Conservation (phyloP, 768 basidiomycete species). For the Leccinellum luteum region DNA sequence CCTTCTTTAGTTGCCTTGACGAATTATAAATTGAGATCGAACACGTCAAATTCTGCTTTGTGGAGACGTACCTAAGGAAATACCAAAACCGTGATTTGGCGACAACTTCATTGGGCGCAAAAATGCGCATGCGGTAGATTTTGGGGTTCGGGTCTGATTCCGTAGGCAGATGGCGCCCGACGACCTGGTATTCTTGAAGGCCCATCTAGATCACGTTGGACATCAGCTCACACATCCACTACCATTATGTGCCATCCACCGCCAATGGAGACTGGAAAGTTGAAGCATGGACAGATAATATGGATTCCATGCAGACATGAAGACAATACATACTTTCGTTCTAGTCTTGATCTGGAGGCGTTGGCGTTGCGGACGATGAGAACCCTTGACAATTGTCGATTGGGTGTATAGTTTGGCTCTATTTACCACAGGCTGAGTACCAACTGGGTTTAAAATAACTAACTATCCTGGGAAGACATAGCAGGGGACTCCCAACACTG, state of each 20-base stretch:
- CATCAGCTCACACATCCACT: constrained; percentile 22
- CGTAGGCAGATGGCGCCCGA: constrained; percentile 96
- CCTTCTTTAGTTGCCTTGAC: constrained; percentile 90
- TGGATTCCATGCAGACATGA: neutral
- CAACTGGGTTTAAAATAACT: constrained; percentile 1
- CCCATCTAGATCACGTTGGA: constrained; percentile 52
- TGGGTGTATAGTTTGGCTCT: constrained; percentile 26
- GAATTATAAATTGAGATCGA: neutral
- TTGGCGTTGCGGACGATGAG: constrained; percentile 27
- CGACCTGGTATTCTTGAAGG: constrained; percentile 91
- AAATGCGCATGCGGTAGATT: constrained; percentile 99
- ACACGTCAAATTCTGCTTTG: neutral
- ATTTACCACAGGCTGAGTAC: constrained; percentile 19
- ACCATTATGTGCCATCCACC: constrained; percentile 32
- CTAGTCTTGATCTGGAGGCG: constrained; percentile 22
- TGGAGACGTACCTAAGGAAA: constrained; percentile 74
- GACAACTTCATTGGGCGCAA: constrained; percentile 97
- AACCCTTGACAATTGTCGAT: neutral
- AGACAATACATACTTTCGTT: constrained; percentile 29
- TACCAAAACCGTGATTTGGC: constrained; percentile 99
- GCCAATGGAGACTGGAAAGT: neutral
- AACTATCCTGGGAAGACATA: too few relatives aligned
- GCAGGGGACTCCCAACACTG: too few relatives aligned
- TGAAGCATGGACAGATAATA: neutral
- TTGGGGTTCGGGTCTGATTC: constrained; percentile 92